phyloP scores from a whole-genome alignment of 2,329 filamentous ascomycete species.

The Leptodontidium sp. region DNA sequence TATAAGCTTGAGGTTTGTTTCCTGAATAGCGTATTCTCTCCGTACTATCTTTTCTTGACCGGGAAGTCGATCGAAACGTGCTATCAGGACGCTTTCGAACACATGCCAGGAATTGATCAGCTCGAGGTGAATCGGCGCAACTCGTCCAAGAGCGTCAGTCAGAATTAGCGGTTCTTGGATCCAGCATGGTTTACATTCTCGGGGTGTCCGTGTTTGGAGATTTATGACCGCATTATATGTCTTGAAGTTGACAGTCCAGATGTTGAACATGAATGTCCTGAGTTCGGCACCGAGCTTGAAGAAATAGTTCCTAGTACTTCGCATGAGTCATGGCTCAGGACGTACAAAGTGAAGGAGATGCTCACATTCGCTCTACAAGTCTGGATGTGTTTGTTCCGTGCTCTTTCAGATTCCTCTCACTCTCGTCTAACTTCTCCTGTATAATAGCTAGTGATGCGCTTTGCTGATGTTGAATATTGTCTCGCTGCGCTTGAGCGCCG shows the following conservation, averaged over 20 bases:
- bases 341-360: no score
- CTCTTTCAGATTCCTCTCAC: background rate
- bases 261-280: slow-evolving; percentile 23
- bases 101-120: slow-evolving; percentile 34
- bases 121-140: slow-evolving; percentile 29
- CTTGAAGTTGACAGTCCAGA: slow-evolving; percentile 20
- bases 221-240: slow-evolving; percentile 23
- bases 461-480: background rate
- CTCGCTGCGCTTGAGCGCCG: background rate
- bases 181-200: slow-evolving; percentile 18
- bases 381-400: slow-evolving; percentile 2
- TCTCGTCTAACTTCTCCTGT: background rate
- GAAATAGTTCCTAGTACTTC: slow-evolving; percentile 13
- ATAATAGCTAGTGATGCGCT: background rate
- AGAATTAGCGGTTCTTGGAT: slow-evolving; percentile 30
- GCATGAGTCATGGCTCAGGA: background rate
- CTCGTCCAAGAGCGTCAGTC: slow-evolving; percentile 32
- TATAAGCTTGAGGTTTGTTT: slow-evolving; percentile 18
- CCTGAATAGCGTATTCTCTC: slow-evolving; percentile 29
- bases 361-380: background rate
- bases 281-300: slow-evolving; percentile 24
- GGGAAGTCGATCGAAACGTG: slow-evolving; percentile 23
- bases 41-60: slow-evolving; percentile 10
- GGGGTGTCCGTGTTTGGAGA: slow-evolving; percentile 20
- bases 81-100: slow-evolving; percentile 28